Percentiles rank a stretch among this genome's conserved stretches.
Conservation (phyloP, 2,329 filamentous ascomycete genomes). For the Sarocladiaceae sp. region DNA sequence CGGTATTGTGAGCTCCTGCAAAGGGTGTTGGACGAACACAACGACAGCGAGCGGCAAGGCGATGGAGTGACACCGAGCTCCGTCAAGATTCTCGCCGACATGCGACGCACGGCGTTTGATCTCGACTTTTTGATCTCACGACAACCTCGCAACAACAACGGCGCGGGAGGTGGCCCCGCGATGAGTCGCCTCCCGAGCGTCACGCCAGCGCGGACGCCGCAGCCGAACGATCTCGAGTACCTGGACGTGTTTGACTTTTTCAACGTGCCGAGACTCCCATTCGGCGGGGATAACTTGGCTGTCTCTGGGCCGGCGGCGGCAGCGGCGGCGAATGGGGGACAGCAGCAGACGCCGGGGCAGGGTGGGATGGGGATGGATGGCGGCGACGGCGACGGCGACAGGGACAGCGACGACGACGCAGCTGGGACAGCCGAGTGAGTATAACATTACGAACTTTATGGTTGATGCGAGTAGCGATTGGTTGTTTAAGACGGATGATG, state of each 20-base stretch:
- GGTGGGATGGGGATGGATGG: conserved; percentile 20
- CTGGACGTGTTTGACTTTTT: conserved; percentile 93
- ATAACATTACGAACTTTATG: conserved; percentile 74
- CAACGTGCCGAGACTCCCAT: conserved; percentile 71
- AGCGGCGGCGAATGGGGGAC: background rate
- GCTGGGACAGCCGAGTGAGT: conserved; percentile 47
- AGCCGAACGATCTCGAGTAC: conserved; percentile 80
- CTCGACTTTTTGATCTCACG: conserved; percentile 83
- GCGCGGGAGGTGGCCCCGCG: background rate
- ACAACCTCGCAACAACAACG: conserved; percentile 48
- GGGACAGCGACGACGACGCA: conserved; percentile 17
- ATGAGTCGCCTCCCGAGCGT: conserved; percentile 43
- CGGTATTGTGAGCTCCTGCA: conserved; percentile 75
- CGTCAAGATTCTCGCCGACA: conserved; percentile 82
- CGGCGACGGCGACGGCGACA: conserved; percentile 15
- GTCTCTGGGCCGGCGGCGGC: conserved; percentile 10
- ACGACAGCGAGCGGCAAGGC: conserved; percentile 67
- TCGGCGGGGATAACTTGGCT: conserved; percentile 31
- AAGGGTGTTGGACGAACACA: conserved; percentile 79
- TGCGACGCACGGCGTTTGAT: conserved; percentile 86
- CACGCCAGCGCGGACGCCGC: conserved; percentile 62
- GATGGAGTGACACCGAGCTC: conserved; percentile 73
- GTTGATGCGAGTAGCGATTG: conserved; percentile 68
- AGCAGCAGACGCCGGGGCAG: conserved; percentile 12
- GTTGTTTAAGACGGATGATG: conserved; percentile 54